A percentile compares a stretch with the other conserved stretches of the same genome.
These are phyloP conservation scores for Carex cristatella DNA, from an alignment of 176 grass and related monocot species.

Conservation along the genomic window DNA sequence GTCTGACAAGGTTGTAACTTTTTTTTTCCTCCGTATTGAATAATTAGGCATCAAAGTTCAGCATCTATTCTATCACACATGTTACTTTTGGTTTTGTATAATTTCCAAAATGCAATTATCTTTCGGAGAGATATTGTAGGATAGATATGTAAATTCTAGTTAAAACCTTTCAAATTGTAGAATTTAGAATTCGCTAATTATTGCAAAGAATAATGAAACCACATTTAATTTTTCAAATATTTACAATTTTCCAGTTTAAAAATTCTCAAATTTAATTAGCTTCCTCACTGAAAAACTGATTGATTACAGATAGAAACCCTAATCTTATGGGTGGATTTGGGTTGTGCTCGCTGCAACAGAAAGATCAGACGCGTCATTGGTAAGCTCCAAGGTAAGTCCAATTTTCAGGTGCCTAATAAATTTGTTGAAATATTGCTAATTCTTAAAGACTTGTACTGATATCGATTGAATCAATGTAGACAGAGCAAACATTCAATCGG, in stretches of 20 bases:
- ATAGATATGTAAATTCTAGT: neutral
- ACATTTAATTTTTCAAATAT: neutral
- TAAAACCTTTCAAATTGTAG: neutral
- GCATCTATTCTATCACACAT: neutral
- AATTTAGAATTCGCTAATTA: neutral
- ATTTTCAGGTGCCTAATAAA: neutral
- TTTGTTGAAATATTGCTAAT: neutral
- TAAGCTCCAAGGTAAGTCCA: conserved; percentile 53
- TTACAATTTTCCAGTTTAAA: neutral
- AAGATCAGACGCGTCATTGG: conserved; percentile 59
- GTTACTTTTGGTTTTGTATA: neutral
- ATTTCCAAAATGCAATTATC: neutral
- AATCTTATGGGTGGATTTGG: conserved; percentile 68
- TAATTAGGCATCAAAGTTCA: neutral
- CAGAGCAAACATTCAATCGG: conserved; percentile 56
- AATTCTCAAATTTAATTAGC: neutral
- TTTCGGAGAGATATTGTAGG: neutral
- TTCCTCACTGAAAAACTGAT: neutral
- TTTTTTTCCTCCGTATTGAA: neutral
- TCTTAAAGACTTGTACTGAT: neutral
- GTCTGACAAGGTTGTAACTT: neutral
- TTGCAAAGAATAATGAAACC: neutral
- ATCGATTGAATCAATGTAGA: conserved; percentile 27
- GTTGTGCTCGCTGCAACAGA: conserved; percentile 43
- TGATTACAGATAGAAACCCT: conserved; percentile 55